Percentiles rank a stretch among this genome's conserved stretches.
Evolutionary conservation across 148 eudicot genomes (phyloP).

Genomic region (Rhododendron henanense): DNA sequence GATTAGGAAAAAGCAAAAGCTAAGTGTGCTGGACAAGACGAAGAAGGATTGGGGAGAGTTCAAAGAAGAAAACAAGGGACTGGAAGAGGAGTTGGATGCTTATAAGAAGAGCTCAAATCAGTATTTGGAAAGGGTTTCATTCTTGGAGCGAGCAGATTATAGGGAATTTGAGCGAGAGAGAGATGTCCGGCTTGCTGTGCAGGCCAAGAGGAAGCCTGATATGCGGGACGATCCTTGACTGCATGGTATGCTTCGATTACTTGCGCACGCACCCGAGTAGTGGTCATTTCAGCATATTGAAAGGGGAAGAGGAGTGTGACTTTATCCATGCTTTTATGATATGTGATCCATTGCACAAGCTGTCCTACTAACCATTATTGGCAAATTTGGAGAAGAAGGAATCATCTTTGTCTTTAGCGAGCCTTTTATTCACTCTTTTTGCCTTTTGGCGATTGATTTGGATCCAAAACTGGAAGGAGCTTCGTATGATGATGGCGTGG

Average conservation of each 20-base stretch:
- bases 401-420: not conserved
- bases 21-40: conserved; percentile 93
- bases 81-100: conserved; percentile 83
- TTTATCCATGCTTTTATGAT: not conserved
- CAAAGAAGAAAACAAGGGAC: conserved; percentile 79
- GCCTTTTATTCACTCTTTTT: not conserved
- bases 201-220: conserved; percentile 68
- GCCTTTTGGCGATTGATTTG: not conserved
- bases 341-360: not conserved
- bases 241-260: not conserved
- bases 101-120: conserved; percentile 95
- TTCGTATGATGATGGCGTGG: not conserved
- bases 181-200: conserved; percentile 76
- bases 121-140: conserved; percentile 76
- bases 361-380: not conserved
- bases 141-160: conserved; percentile 79
- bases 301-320: not conserved
- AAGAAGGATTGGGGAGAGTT: conserved; percentile 98
- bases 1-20: conserved; percentile 84
- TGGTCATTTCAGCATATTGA: not conserved
- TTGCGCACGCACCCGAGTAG: not conserved
- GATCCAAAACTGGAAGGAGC: not conserved
- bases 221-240: conserved; percentile 57
- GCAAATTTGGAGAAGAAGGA: not conserved
- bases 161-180: conserved; percentile 87